Percentiles rank a stretch among this genome's conserved stretches.
Evolutionary conservation across 2,329 filamentous ascomycete genomes (phyloP).

Genomic region (Neonectria neomacrospora): DNA sequence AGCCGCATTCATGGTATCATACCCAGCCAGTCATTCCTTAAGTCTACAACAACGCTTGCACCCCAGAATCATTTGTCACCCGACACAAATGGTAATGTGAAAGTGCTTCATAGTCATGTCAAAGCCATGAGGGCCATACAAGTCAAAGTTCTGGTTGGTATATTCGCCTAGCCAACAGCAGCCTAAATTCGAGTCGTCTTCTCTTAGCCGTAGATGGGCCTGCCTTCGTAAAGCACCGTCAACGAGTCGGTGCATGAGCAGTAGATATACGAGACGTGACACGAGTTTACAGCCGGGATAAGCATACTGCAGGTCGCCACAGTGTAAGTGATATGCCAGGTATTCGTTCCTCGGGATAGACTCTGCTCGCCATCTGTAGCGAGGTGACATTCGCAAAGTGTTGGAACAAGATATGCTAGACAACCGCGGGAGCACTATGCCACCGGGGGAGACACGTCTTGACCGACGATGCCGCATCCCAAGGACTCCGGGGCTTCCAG

Average conservation of each 20-base stretch:
- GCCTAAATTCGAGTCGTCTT: slow-evolving; percentile 5
- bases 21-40: background rate
- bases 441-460: background rate
- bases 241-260: slow-evolving; percentile 6
- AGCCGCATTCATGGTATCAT: background rate
- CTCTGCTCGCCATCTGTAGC: slow-evolving; percentile 18
- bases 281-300: slow-evolving; percentile 18
- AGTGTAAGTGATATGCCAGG: slow-evolving; percentile 19
- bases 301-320: slow-evolving; percentile 19
- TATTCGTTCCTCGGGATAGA: slow-evolving; percentile 19
- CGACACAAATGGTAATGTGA: slow-evolving; percentile 19
- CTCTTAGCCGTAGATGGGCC: slow-evolving; percentile 18
- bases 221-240: slow-evolving; percentile 15
- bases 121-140: slow-evolving; percentile 18
- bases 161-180: slow-evolving; percentile 10
- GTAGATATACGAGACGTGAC: slow-evolving; percentile 19
- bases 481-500: background rate
- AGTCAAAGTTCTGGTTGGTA: slow-evolving; percentile 16
- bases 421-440: slow-evolving; percentile 22
- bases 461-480: background rate
- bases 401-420: slow-evolving; percentile 16
- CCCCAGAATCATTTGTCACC: background rate
- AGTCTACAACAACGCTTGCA: background rate
- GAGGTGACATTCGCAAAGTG: slow-evolving; percentile 21
- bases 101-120: slow-evolving; percentile 20